Evolutionary conservation across 176 grass and related monocot genomes (phyloP).

Genomic region (Cenchrus americanus): DNA sequence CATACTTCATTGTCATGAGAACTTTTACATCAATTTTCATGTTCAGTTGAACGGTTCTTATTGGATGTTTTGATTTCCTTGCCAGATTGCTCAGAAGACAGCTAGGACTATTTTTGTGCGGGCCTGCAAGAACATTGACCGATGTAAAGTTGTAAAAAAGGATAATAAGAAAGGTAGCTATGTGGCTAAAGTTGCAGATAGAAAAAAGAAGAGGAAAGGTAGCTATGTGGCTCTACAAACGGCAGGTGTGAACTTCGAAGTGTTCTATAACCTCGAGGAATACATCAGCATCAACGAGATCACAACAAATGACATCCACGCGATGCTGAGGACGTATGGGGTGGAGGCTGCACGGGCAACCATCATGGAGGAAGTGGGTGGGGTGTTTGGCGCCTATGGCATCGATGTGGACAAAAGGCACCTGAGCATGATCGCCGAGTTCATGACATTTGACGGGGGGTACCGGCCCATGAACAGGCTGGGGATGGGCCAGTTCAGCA

Average conservation of each 20-base stretch:
- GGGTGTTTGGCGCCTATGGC: conserved; percentile 64
- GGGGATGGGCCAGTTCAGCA: conserved; percentile 66
- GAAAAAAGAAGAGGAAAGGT: background rate
- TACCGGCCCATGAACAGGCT: conserved; percentile 75
- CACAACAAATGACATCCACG: conserved; percentile 68
- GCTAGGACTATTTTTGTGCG: conserved; percentile 63
- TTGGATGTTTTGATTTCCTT: background rate
- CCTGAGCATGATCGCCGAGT: conserved; percentile 77
- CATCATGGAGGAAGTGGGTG: conserved; percentile 67
- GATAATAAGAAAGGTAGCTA: too few relatives aligned
- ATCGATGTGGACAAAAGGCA: conserved; percentile 75
- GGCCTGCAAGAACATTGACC: conserved; percentile 56
- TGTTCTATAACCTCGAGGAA: conserved; percentile 64
- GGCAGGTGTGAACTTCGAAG: conserved; percentile 68
- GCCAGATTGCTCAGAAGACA: conserved; percentile 81
- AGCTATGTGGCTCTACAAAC: conserved; percentile 45
- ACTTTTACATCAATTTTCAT: background rate
- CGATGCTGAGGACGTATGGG: conserved; percentile 73
- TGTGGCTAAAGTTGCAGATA: background rate
- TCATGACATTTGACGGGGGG: conserved; percentile 87
- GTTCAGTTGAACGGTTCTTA: background rate
- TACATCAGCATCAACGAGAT: conserved; percentile 40
- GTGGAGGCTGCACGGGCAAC: conserved; percentile 77
- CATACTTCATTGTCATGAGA: background rate
- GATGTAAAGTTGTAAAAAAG: conserved; percentile 31